These are phyloP conservation scores for Choricystis sp. DNA, from an alignment of 139 green algal genomes.

Conservation along the genomic window DNA sequence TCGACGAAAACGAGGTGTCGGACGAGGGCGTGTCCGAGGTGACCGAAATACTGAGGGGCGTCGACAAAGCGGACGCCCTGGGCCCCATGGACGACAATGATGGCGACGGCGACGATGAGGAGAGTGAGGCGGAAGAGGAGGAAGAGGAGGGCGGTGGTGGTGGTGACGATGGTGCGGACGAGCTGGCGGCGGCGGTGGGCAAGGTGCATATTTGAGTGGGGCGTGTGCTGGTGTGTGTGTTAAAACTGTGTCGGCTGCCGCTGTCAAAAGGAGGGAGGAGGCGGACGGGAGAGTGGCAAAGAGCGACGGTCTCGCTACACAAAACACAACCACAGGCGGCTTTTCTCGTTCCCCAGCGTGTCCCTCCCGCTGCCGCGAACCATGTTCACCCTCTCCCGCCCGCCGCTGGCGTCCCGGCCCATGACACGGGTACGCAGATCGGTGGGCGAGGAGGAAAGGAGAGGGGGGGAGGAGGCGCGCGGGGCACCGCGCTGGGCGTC, in stretches of 20 bases:
- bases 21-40: slow-evolving; percentile 30
- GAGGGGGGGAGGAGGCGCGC: no score
- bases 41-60: slow-evolving; percentile 14
- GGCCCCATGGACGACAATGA: slow-evolving; percentile 37
- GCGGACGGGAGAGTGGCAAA: background rate
- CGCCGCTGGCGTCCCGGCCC: no score
- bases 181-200: slow-evolving; percentile 9
- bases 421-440: no score
- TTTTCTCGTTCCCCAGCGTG: no score
- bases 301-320: no score
- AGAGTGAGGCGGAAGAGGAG: slow-evolving; percentile 18
- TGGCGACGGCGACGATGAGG: slow-evolving; percentile 20
- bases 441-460: no score
- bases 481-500: no score
- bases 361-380: no score
- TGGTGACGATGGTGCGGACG: background rate
- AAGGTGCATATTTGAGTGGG: slow-evolving; percentile 6
- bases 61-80: slow-evolving; percentile 18
- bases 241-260: background rate
- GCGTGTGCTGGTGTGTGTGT: no score
- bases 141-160: slow-evolving; percentile 7
- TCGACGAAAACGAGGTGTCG: slow-evolving; percentile 71
- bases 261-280: background rate
- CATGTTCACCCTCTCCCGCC: no score
- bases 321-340: no score